Evolutionary conservation across 805 yeast species (phyloP).

Genomic region (Wickerhamomyces chambardii): DNA sequence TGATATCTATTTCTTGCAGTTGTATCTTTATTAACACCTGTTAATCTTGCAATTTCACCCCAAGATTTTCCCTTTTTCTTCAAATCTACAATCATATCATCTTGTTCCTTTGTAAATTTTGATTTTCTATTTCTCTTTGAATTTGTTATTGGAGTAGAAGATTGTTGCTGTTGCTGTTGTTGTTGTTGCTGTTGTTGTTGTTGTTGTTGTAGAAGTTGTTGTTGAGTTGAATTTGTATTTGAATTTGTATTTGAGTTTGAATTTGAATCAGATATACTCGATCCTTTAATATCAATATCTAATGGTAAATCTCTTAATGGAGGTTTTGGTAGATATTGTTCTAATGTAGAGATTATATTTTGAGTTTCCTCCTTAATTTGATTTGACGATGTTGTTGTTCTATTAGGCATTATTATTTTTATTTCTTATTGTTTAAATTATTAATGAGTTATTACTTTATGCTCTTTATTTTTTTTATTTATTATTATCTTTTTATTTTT

Average conservation of each 20-base stretch:
- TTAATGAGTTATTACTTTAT: too few species aligned
- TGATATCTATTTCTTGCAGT: constrained; percentile 77
- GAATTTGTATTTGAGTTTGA: too few species aligned
- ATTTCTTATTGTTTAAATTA: too few species aligned
- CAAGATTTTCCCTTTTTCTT: constrained; percentile 59
- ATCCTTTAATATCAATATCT: background rate
- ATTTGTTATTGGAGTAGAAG: constrained; percentile 28
- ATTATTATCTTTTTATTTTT: too few species aligned
- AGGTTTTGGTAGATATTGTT: background rate
- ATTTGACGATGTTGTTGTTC: background rate
- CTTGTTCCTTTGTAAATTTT: constrained; percentile 65
- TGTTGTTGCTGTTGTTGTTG: too few species aligned
- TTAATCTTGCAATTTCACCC: constrained; percentile 63
- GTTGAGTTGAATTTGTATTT: too few species aligned
- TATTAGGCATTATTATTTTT: background rate
- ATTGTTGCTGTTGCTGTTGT: constrained; percentile 26
- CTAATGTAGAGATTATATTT: background rate
- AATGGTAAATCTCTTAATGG: background rate
- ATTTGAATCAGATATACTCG: background rate
- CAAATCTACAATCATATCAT: constrained; percentile 49
- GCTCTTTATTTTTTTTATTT: too few species aligned
- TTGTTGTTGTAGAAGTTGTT: too few species aligned
- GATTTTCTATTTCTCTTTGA: constrained; percentile 51
- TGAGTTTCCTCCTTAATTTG: background rate
- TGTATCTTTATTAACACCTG: constrained; percentile 54